These are phyloP conservation scores for Sporothrix brunneoviolacea DNA, from an alignment of 2,329 filamentous ascomycete genomes.

Conservation along the genomic window DNA sequence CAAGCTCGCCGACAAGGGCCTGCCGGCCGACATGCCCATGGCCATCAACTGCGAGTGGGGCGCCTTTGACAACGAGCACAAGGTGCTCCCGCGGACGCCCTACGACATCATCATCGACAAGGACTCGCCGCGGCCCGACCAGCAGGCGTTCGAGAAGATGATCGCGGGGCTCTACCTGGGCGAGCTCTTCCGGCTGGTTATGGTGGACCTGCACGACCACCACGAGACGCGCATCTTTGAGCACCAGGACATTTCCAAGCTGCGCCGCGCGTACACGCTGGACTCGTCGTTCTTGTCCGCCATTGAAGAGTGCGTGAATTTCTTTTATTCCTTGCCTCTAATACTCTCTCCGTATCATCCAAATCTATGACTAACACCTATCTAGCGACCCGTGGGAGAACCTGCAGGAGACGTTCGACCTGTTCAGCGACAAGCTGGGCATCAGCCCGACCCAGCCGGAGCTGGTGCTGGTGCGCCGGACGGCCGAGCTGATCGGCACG, in stretches of 20 bases:
- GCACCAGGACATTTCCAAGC: conserved; percentile 69
- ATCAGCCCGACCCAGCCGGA: conserved; percentile 68
- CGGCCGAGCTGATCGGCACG: conserved; percentile 90
- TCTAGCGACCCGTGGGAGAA: conserved; percentile 87
- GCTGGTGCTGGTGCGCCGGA: conserved; percentile 79
- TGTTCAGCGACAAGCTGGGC: conserved; percentile 70
- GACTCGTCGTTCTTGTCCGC: conserved; percentile 90
- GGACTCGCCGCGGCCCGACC: conserved; percentile 83
- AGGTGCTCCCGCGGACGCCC: conserved; percentile 74
- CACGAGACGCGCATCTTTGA: conserved; percentile 71
- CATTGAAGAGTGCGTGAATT: conserved; percentile 68
- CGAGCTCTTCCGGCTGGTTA: conserved; percentile 84
- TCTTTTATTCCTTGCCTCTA: too few species aligned
- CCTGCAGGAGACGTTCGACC: conserved; percentile 76
- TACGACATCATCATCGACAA: conserved; percentile 87
- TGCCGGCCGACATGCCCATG: conserved; percentile 77
- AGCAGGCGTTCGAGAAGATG: conserved; percentile 98
- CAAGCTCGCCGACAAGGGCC: conserved; percentile 86
- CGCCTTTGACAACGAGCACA: conserved; percentile 90
- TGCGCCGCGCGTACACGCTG: conserved; percentile 81
- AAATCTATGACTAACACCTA: neutral
- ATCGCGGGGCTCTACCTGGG: conserved; percentile 90
- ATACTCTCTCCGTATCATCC: too few species aligned
- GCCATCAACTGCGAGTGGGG: conserved; percentile 98
- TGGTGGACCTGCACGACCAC: conserved; percentile 80